Evolutionary conservation across 2,329 filamentous ascomycete genomes (phyloP), one percentile per base, ranked within the genome.

Genomic region (Alternaria solani): DNA sequence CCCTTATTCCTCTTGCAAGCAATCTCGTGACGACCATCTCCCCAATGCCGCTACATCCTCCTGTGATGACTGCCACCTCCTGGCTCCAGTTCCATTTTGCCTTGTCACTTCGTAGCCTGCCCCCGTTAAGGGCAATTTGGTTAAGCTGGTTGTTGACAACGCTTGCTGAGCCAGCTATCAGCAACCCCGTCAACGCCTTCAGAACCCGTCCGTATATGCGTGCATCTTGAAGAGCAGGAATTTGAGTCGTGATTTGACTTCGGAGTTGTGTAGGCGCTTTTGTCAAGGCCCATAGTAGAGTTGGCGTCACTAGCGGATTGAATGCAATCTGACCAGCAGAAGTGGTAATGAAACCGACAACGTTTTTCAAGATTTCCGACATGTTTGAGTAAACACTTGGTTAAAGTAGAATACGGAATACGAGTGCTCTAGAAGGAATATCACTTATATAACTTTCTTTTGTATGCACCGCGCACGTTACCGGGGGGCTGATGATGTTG

Each of bases 31-130:
- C 76, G 1, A 74, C 57, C 48, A 75, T 53, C 46, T 67, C 63
- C n/a, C 77, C 77, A 54, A 79, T 77, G 7, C 77, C 77, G 48
- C 70, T 72, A 53, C 75, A 76, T 2, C 77, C 77, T 9, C 77
- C 77, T 2, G 77, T 79, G 2, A 79, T 65, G 30, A 79, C 75
- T 2, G 74, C 76, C 11, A 79, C 61, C 51, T 79, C 77, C 7
- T 65, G 39, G 5, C 61, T 66, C 72, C 70, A 78, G 3, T 68
- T 64, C 77, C 77, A 78, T 11, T 67, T 65, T 48, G 74, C 69
- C 60, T 75, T 76, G 58, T 77, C 72, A 7, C 74, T 75, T 48
- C 64, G 68, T 11, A 78, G 51, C 12, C 76, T 74, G 70, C 78
- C 82, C 44, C 78, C 75, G 71, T 83, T 78, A 25, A 78, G 64